A percentile compares a stretch with the other conserved stretches of the same genome.
Evolutionary conservation across 176 grass and related monocot species (phyloP).

Genomic region (Tillandsia fasciculata): DNA sequence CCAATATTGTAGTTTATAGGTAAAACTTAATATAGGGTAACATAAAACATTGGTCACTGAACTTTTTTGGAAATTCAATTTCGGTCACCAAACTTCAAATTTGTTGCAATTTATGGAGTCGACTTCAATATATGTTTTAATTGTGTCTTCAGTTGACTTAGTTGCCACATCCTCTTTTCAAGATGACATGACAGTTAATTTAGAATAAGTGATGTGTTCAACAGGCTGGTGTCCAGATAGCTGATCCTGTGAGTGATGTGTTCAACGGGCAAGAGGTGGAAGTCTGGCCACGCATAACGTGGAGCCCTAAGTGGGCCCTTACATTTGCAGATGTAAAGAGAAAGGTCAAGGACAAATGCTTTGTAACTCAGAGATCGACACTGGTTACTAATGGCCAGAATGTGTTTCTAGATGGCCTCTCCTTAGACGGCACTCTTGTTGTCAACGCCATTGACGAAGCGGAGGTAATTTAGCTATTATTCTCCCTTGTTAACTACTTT

Average conservation of each 20-base stretch:
- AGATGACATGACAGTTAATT: no score
- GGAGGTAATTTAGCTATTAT: slow-evolving; percentile 40
- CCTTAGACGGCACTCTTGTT: slow-evolving; percentile 72
- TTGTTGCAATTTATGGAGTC: no score
- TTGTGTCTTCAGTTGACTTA: no score
- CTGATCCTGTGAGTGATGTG: slow-evolving; percentile 44
- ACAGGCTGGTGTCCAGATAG: slow-evolving; percentile 66
- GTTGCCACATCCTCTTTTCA: no score
- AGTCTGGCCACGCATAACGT: slow-evolving; percentile 79
- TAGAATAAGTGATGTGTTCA: no score
- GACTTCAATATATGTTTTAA: no score
- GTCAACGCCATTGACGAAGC: slow-evolving; percentile 53
- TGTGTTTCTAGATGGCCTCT: slow-evolving; percentile 38
- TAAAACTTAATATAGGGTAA: no score
- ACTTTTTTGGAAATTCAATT: no score
- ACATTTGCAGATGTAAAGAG: slow-evolving; percentile 52
- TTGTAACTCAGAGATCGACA: slow-evolving; percentile 52
- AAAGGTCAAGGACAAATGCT: slow-evolving; percentile 40
- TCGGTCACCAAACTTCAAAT: no score
- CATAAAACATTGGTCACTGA: no score
- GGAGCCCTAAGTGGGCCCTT: slow-evolving; percentile 77
- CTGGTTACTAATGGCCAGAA: slow-evolving; percentile 55
- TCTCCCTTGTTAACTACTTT: neutral
- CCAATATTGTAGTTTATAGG: no score
- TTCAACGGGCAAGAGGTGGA: slow-evolving; percentile 96